Percentiles rank a stretch among this genome's conserved stretches.
Conservation (phyloP, 306 rosid genomes). For the Begonia loranthoides region DNA sequence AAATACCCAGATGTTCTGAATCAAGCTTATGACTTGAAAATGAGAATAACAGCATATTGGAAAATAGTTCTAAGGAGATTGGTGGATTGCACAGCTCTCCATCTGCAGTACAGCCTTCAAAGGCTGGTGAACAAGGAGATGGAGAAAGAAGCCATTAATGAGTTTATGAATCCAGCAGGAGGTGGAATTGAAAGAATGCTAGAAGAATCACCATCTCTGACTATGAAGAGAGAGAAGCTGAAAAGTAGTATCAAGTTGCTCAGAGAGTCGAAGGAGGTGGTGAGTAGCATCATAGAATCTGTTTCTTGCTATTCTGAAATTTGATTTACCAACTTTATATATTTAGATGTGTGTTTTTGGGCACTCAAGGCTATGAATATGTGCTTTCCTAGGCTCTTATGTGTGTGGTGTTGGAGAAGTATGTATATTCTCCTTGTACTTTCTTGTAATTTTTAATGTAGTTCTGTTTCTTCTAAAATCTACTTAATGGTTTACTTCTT, state of each 20-base stretch:
- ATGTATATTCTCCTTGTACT: no score
- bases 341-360: no score
- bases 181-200: conserved; percentile 11
- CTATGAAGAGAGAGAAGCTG: conserved; percentile 11
- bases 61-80: conserved; percentile 13
- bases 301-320: not conserved
- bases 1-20: conserved; percentile 9
- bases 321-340: no score
- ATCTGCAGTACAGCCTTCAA: conserved; percentile 11
- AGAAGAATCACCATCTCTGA: conserved; percentile 11
- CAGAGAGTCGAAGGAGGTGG: conserved; percentile 11
- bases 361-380: no score
- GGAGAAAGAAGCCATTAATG: conserved; percentile 2
- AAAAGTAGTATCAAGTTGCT: conserved; percentile 10
- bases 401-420: no score
- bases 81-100: conserved; percentile 12
- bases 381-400: no score
- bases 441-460: no score
- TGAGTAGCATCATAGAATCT: conserved; percentile 10
- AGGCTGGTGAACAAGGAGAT: conserved; percentile 12
- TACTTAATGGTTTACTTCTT: no score
- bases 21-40: conserved; percentile 13
- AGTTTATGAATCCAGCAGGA: conserved; percentile 6
- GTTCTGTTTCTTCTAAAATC: no score
- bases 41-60: conserved; percentile 14